Base-by-base conservation (phyloP, 257 asterid genomes). In the Fraxinus americana region DNA sequence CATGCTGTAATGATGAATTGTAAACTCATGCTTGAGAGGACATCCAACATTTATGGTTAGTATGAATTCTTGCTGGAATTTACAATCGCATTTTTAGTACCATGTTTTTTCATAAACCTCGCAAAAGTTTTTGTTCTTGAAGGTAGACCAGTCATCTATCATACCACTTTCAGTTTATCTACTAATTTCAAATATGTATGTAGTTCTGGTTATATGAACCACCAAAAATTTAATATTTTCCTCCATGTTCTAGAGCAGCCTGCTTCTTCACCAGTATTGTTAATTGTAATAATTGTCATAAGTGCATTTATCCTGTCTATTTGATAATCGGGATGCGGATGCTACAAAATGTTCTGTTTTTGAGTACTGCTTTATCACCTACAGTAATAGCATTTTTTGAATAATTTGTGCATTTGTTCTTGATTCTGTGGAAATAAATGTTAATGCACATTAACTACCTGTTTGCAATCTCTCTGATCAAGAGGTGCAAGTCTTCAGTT, bases 1-100 rank as follows among this genome's bases (percentile, higher is more conserved):
- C 99, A 96, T 93, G 99, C 98, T 43, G 89, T 96, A 81, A 23
- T 93, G 71, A 92, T 96, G 82, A 90, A 92, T 84, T 96, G 99
- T 72, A 92, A 87, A 82, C 87, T 93, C 85, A 92, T 96, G 96
- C 94, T 93, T 80, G 98, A 96, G 86, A 91, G 97, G 87, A 90
- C 97, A 50, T 96, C 97, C 79, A 93, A 91, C 86, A 88, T 84
- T 77, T 96, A 90, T 73, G 99, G 99, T 96, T 63, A 85, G 99
- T 89, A 69, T 70, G 59, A 63, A 27, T 79, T 77, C 36, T 59
- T 77, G 80, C 73, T 66, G 52, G 43, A 30, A 43, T 74, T 82
- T 17, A 38, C 23, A 11, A 43, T 25, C 70, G 36, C 67, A 23
- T 70, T 65, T 25, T 45, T 52, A 48, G 50, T 25, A 25, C 67